Percentiles rank a stretch among this genome's conserved stretches.
Conservation (phyloP, 1,284 basidiomycete genomes). For the Crepidotus sp. region DNA sequence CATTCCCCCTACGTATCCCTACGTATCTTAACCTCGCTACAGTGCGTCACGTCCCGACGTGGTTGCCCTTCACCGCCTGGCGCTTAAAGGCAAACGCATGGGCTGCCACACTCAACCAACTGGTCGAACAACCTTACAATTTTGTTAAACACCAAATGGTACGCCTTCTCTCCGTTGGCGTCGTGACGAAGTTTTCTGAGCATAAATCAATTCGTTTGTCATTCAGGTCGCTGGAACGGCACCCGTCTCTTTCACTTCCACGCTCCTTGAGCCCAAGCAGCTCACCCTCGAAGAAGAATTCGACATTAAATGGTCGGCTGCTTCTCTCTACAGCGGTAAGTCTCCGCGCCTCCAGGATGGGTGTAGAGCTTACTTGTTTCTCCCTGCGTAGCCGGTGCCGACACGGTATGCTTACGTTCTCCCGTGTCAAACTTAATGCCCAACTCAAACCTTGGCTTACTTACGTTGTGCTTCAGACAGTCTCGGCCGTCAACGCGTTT, state of each 20-base stretch:
- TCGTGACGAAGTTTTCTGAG: conserved; percentile 8
- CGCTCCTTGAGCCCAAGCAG: conserved; percentile 38
- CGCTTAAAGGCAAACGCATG: conserved; percentile 43
- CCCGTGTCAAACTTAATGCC: conserved; percentile 7
- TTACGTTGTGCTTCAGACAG: conserved; percentile 29
- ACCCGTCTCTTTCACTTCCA: conserved; percentile 41
- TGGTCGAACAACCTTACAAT: conserved; percentile 47
- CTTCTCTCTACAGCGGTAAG: conserved; percentile 50
- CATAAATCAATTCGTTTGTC: conserved; percentile 3
- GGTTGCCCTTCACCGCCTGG: conserved; percentile 60
- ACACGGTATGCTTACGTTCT: conserved; percentile 34
- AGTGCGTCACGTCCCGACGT: conserved; percentile 53
- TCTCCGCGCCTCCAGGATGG: neutral
- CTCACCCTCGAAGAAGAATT: conserved; percentile 42
- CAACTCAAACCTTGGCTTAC: conserved; percentile 9
- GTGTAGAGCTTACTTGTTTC: conserved; percentile 8
- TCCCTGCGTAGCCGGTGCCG: conserved; percentile 33
- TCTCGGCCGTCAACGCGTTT: conserved; percentile 42
- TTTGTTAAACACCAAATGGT: conserved; percentile 59
- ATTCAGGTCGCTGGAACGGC: conserved; percentile 43
- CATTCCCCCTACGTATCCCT: neutral
- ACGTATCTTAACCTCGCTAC: neutral
- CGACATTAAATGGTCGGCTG: conserved; percentile 51
- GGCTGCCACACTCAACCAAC: conserved; percentile 38
- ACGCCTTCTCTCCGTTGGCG: conserved; percentile 16